Base-by-base conservation (phyloP, 495 filamentous ascomycete genomes). In the Aspergillus leporis region DNA sequence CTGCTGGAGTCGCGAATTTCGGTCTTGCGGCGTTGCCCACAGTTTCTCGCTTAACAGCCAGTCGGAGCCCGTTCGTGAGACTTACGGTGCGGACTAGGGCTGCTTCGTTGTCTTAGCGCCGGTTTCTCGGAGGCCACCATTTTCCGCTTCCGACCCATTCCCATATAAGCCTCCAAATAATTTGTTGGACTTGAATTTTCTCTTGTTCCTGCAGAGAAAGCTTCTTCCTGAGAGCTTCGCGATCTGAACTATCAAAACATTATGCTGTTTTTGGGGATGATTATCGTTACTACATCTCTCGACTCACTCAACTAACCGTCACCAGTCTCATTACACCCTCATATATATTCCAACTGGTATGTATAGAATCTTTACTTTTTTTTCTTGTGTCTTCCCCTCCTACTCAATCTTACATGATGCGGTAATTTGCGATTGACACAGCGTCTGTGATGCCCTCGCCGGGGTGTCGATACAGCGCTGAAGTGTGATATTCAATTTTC, bases 371-470 rank as follows among this genome's bases (percentile, higher is more conserved):
- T 18, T 21, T 4, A 53, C 45, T 46, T 30, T 43, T 55, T 28
- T 25, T 13, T 49, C 32, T 49, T 47, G 19, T 14, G 13, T 38
- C 47, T 14, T 30, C 14, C 51, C 47, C 36, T 56, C 19, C 28
- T 5, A 3, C 30, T 41, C 57, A 53, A 46, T 54, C 60, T 81
- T 62, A 72, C 59, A 88, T 91, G 92, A 95, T 93, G 91, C 83
- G 74, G 90, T 94, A 96, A 96, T 96, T 96, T 96, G 92, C 92
- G 92, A 92, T 92, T 92, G 91, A 96, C 87, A 77, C 76, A 70
- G 76, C 71, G 73, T 75, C 82, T 87, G 86, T 88, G 91, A 90
- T 78, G 74, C 88, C 83, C 89, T 87, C 86, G 91, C 92, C 90
- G 83, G 90, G 82, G 87, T 80, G 79, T 89, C 84, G 77, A 86